Evolutionary conservation across 306 rosid genomes (phyloP).

Genomic region (Cyclanthera cordifolia): DNA sequence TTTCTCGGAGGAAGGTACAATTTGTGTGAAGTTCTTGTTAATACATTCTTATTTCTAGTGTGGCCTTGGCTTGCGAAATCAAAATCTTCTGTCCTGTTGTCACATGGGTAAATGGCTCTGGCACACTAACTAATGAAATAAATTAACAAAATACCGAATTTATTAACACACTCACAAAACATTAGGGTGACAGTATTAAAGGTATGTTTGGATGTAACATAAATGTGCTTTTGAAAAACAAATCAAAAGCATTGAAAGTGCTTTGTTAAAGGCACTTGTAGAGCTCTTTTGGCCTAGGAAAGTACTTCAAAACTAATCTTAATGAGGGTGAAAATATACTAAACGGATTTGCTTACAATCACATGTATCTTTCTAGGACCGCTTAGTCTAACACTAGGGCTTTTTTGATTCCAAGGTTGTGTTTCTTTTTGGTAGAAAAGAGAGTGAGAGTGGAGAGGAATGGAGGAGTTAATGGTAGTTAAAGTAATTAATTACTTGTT

Average conservation of each 20-base stretch:
- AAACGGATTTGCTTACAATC: not conserved
- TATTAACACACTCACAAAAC: not conserved
- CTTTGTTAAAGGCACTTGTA: not conserved
- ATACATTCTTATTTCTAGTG: not conserved
- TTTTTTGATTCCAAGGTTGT: no score
- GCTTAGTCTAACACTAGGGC: not conserved
- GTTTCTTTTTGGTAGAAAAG: no score
- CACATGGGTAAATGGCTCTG: not conserved
- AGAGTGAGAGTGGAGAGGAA: no score
- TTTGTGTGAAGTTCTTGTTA: not conserved
- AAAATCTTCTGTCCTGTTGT: not conserved
- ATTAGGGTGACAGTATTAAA: not conserved
- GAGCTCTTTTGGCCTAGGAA: not conserved
- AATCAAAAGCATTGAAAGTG: not conserved
- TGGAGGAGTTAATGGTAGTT: no score
- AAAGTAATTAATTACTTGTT: no score
- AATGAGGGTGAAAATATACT: not conserved
- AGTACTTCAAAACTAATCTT: not conserved
- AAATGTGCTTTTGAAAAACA: not conserved
- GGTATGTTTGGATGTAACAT: not conserved
- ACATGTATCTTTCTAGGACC: not conserved
- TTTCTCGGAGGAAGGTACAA: constrained; percentile 82
- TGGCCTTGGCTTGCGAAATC: not conserved
- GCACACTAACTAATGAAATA: not conserved
- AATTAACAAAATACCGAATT: not conserved